Evolutionary conservation across 2,329 filamentous ascomycete genomes (phyloP).

Genomic region (Xylariaceae sp.): DNA sequence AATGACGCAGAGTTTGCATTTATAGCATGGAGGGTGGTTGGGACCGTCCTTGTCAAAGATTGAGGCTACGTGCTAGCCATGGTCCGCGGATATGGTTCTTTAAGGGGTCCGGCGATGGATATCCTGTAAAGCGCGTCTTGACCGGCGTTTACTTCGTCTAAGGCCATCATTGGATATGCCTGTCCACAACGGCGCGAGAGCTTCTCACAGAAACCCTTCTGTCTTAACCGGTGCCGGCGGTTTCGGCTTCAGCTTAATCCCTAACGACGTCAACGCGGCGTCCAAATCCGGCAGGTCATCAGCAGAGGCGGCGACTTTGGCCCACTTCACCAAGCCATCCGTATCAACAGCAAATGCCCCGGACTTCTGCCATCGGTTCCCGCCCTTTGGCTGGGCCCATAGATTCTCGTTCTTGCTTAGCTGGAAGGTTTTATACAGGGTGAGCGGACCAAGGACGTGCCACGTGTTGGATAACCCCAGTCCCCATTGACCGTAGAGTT

Average conservation of each 20-base stretch:
- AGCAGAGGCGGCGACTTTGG: conserved; percentile 48
- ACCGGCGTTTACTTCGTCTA: background rate
- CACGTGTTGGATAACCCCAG: conserved; percentile 62
- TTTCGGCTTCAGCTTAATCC: conserved; percentile 52
- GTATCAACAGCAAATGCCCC: conserved; percentile 65
- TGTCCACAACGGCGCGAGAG: background rate
- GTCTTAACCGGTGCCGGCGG: conserved; percentile 32
- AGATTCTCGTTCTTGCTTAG: conserved; percentile 66
- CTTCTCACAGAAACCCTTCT: conserved; percentile 32
- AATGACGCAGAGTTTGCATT: background rate
- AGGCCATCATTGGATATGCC: background rate
- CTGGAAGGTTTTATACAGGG: conserved; percentile 59
- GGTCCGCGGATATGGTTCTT: background rate
- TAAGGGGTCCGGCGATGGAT: background rate
- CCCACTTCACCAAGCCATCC: conserved; percentile 57
- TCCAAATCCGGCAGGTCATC: conserved; percentile 59
- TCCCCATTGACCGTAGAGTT: conserved; percentile 67
- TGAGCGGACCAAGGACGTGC: conserved; percentile 63
- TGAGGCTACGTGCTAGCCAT: background rate
- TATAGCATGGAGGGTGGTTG: background rate
- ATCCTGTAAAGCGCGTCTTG: background rate
- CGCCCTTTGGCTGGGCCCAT: conserved; percentile 67
- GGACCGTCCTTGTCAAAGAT: background rate
- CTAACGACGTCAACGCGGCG: conserved; percentile 44
- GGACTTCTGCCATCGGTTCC: conserved; percentile 68